Evolutionary conservation across 2,329 filamentous ascomycete genomes (phyloP).

Genomic region (Kalaharituber pfeilii): DNA sequence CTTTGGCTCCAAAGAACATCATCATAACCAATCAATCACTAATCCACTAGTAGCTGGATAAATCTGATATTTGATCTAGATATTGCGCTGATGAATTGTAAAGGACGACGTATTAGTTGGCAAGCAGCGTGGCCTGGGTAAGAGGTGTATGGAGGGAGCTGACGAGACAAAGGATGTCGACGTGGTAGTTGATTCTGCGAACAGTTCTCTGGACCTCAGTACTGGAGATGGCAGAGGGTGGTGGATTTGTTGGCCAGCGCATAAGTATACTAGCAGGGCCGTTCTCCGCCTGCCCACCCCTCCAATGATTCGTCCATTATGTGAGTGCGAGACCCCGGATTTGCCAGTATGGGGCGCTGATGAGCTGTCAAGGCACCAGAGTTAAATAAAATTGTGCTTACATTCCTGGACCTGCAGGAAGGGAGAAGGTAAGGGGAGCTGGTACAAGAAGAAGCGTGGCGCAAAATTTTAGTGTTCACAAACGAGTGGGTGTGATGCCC

Average conservation of each 20-base stretch:
- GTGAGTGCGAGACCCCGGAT: background rate
- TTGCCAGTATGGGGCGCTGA: background rate
- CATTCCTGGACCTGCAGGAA: background rate
- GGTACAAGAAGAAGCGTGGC: background rate
- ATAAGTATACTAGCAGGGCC: constrained; percentile 19
- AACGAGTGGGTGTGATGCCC: background rate
- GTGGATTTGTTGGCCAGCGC: constrained; percentile 12
- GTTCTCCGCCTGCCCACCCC: constrained; percentile 13
- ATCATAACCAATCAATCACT: background rate
- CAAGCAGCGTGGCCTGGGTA: background rate
- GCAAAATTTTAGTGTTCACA: background rate
- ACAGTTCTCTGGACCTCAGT: background rate
- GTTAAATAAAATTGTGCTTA: constrained; percentile 1
- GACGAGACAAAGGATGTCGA: constrained; percentile 2
- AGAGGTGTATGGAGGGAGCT: background rate
- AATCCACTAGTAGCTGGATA: background rate
- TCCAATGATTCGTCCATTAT: constrained; percentile 1
- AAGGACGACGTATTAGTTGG: background rate
- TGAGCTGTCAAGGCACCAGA: constrained; percentile 1
- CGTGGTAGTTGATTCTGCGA: background rate
- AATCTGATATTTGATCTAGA: background rate
- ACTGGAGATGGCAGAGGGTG: background rate
- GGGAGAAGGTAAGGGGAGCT: background rate
- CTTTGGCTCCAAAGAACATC: constrained; percentile 4
- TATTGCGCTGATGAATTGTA: background rate